Base-by-base conservation (phyloP, 768 basidiomycete genomes). In the Mycena albidolilacea region DNA sequence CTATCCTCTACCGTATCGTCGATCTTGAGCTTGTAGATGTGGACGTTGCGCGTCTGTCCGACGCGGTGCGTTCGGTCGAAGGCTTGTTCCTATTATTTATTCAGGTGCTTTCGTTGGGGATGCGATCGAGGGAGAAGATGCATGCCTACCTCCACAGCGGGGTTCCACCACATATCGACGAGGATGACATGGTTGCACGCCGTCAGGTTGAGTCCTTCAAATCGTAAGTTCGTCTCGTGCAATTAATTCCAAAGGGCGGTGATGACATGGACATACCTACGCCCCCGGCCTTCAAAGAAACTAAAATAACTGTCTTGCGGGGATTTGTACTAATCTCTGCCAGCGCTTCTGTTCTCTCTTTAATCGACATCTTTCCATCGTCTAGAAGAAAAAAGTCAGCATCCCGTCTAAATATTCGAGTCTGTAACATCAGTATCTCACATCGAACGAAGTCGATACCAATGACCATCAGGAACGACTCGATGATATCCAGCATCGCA, bases 111-210 rank as follows among this genome's bases (percentile, higher is more conserved):
- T 52, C 10, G 52, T 35, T 50, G 7, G 19, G 15, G 21, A 52
- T 30, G 19, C 6, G 37, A 10, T 19, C 15, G 21, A 37, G 15
- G 5, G 10, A 44, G 15, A n/a, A 62, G 19, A 61, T 60, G 17
- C 52, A 55, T n/a, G 39, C 43, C 37, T 30, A 93, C 93, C 82
- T 95, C 94, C 5, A 95, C 85, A 0, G 93, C 95, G 14, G 95
- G 95, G 80, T 95, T 94, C 96, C 97, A 98, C 97, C 97, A 98
- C 75, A 97, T 84, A 80, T 98, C 97, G 65, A 95, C 90, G 5
- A 98, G 87, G 75, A 98, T 93, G 43, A 98, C 97, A 75, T 97
- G 95, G 80, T 96, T 97, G 82, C 97, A 98, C 39, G 91, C 92
- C 0, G 96, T 97, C 79, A 98, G 80, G 79, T 98, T 98, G 59